phyloP scores from a whole-genome alignment of 1,139 yeast genomes.

The Candida sanyaensis region DNA sequence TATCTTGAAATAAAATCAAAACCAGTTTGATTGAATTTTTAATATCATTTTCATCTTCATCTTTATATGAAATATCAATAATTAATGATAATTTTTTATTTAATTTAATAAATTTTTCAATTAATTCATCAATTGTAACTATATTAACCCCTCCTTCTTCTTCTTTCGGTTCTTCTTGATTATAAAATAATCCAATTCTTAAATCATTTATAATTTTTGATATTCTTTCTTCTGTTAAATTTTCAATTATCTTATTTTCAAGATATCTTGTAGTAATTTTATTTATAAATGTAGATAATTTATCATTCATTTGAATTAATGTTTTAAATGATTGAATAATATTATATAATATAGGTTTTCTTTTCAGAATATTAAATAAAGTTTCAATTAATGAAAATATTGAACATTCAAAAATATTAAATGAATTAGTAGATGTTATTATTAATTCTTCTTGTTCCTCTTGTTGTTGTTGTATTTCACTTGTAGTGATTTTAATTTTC shows the following conservation, averaged over 20 bases:
- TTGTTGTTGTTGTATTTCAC: neutral
- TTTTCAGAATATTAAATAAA: conserved; percentile 25
- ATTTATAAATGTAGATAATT: conserved; percentile 20
- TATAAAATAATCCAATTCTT: conserved; percentile 22
- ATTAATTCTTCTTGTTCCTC: too few relatives aligned
- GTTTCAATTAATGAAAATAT: conserved; percentile 30
- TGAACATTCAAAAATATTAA: conserved; percentile 20
- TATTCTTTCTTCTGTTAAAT: conserved; percentile 21
- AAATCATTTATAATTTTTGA: conserved; percentile 21
- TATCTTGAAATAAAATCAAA: conserved; percentile 7
- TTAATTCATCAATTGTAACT: conserved; percentile 8
- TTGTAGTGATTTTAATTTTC: neutral
- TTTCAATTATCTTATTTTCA: conserved; percentile 16
- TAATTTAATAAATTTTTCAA: conserved; percentile 5
- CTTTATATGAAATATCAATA: conserved; percentile 1
- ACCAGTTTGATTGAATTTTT: conserved; percentile 5
- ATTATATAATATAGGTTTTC: conserved; percentile 31
- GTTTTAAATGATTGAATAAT: conserved; percentile 15
- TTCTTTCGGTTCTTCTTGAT: neutral
- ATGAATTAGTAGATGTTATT: neutral
- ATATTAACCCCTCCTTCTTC: neutral
- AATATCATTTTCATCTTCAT: conserved; percentile 1
- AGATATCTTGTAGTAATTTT: conserved; percentile 17
- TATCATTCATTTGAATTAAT: conserved; percentile 14
- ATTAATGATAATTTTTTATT: neutral